Conservation (phyloP, 2,329 filamentous ascomycete genomes). For the Paecilomyces sp. region DNA sequence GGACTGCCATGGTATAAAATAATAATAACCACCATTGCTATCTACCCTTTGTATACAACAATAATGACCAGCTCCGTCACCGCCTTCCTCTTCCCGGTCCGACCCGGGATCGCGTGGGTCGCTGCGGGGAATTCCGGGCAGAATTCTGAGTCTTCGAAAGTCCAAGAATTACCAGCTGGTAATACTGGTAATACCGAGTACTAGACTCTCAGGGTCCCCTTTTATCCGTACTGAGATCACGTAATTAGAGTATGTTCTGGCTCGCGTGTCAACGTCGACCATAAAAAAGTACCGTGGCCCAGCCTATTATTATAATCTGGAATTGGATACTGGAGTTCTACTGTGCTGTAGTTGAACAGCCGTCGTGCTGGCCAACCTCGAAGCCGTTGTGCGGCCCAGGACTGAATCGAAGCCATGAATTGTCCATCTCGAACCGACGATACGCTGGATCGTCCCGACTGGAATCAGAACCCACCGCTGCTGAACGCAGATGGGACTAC, state of each 20-base stretch:
- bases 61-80: too few relatives aligned
- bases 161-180: too few relatives aligned
- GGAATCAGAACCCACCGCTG: constrained; percentile 55
- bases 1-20: too few relatives aligned
- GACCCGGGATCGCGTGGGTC: too few relatives aligned
- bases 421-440: constrained; percentile 58
- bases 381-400: neutral
- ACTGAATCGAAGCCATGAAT: constrained; percentile 44
- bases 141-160: too few relatives aligned
- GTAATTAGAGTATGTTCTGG: neutral
- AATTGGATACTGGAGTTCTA: neutral
- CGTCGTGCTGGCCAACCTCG: too few relatives aligned
- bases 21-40: too few relatives aligned
- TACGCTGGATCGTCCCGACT: constrained; percentile 43
- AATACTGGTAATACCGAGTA: neutral
- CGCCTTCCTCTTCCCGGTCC: too few relatives aligned
- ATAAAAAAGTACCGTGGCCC: neutral
- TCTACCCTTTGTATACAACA: too few relatives aligned
- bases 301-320: neutral
- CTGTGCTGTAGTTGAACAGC: too few relatives aligned
- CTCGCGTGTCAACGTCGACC: neutral
- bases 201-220: neutral
- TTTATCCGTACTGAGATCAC: neutral
- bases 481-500: constrained; percentile 56
- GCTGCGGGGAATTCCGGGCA: too few relatives aligned